A percentile compares a stretch with the other conserved stretches of the same genome.
These are phyloP conservation scores for Flueggea neowawraea DNA, from an alignment of 441 rosid genomes.

Conservation along the genomic window DNA sequence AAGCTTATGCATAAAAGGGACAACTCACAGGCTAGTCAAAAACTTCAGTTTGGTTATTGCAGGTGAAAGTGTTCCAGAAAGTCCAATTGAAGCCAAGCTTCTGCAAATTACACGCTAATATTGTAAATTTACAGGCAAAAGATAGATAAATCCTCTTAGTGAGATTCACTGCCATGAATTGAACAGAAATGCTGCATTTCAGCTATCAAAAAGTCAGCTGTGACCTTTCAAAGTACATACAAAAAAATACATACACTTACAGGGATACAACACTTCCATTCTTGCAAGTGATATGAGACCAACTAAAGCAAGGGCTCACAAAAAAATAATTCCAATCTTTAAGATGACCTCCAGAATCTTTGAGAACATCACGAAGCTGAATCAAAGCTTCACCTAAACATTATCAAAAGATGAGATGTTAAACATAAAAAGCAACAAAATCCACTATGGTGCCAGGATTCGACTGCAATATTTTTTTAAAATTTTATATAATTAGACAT, in stretches of 20 bases:
- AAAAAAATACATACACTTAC: slow-evolving; percentile 41
- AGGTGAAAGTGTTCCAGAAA: slow-evolving; percentile 80
- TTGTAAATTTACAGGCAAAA: slow-evolving; percentile 7
- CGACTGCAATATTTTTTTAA: too few relatives aligned
- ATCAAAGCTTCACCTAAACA: slow-evolving; percentile 70
- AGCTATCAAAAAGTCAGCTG: not conserved
- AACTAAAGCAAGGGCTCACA: slow-evolving; percentile 89
- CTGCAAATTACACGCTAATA: slow-evolving; percentile 35
- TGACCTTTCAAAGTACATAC: not conserved
- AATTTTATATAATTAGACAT: too few relatives aligned
- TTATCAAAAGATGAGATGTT: slow-evolving; percentile 3
- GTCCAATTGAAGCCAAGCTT: slow-evolving; percentile 68
- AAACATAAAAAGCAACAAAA: not conserved
- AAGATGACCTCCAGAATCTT: slow-evolving; percentile 45
- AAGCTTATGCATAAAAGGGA: slow-evolving; percentile 9
- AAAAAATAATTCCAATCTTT: slow-evolving; percentile 59
- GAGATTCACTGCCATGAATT: not conserved
- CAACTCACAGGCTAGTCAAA: slow-evolving; percentile 69
- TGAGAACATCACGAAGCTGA: slow-evolving; percentile 51
- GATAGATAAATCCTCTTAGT: not conserved
- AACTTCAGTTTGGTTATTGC: slow-evolving; percentile 65
- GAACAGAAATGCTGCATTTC: not conserved
- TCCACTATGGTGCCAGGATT: not conserved
- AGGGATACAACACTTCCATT: slow-evolving; percentile 62
- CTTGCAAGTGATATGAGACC: slow-evolving; percentile 80